Evolutionary conservation across 768 basidiomycete species (phyloP).

Genomic region (Porpolomopsis calyptriformis): DNA sequence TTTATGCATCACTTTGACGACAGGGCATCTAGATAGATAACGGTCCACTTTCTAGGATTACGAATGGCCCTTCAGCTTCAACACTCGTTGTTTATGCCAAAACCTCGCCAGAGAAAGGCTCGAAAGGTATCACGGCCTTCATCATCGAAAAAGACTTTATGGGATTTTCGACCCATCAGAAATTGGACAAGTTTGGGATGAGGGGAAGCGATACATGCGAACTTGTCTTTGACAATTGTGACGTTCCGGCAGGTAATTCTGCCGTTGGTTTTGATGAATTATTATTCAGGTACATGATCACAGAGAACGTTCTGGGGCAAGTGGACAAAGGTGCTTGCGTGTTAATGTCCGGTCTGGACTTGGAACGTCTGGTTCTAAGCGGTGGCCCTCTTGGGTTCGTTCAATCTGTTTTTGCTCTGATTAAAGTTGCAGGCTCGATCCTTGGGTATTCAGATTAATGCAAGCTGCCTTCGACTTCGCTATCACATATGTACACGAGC

Average conservation of each 20-base stretch:
- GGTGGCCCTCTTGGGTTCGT: constrained; percentile 83
- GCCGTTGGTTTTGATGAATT: not conserved
- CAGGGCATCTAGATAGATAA: not conserved
- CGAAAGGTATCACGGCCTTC: constrained; percentile 88
- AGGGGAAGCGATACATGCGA: constrained; percentile 93
- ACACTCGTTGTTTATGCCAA: constrained; percentile 92
- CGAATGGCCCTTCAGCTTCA: constrained; percentile 86
- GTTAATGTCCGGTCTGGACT: constrained; percentile 89
- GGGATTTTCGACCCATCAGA: constrained; percentile 83
- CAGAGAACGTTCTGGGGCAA: constrained; percentile 77
- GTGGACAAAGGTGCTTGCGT: constrained; percentile 75
- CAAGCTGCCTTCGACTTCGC: constrained; percentile 87
- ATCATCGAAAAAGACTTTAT: constrained; percentile 73
- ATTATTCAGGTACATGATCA: constrained; percentile 7
- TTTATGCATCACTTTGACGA: constrained; percentile 6
- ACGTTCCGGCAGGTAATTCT: constrained; percentile 70
- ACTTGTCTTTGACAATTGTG: constrained; percentile 82
- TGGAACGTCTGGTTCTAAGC: constrained; percentile 84
- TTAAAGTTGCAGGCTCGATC: not conserved
- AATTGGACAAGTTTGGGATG: constrained; percentile 96
- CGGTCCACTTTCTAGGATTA: constrained; percentile 52
- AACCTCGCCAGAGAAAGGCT: constrained; percentile 62
- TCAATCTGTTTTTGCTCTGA: constrained; percentile 2
- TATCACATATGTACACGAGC: constrained; percentile 83
- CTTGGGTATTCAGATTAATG: constrained; percentile 50